Evolutionary conservation across 768 basidiomycete species (phyloP).

Genomic region (Hericium erinaceus): DNA sequence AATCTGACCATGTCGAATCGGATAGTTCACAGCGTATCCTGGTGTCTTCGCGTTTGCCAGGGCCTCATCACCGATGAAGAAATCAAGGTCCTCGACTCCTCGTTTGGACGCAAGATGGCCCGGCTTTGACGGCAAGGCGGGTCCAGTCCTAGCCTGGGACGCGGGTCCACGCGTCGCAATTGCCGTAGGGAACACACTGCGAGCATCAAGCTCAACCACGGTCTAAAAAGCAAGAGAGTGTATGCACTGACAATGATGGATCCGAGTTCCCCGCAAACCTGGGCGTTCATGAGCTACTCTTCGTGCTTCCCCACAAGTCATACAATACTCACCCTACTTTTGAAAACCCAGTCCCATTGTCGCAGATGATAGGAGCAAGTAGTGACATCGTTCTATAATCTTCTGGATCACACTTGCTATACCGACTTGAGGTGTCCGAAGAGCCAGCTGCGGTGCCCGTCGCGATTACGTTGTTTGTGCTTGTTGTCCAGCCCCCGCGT

Average conservation of each 20-base stretch:
- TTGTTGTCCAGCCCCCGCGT: slow-evolving; percentile 1
- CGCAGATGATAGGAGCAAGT: slow-evolving; percentile 91
- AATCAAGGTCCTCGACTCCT: slow-evolving; percentile 97
- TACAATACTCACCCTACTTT: slow-evolving; percentile 76
- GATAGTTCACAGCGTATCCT: slow-evolving; percentile 90
- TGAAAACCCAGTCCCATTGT: slow-evolving; percentile 95
- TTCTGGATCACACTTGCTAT: not conserved
- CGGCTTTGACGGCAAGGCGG: slow-evolving; percentile 75
- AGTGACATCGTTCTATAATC: slow-evolving; percentile 50
- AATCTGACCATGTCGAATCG: slow-evolving; percentile 95
- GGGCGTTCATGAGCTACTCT: slow-evolving; percentile 2
- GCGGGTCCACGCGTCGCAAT: slow-evolving; percentile 84
- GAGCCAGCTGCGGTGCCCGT: not conserved
- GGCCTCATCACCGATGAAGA: slow-evolving; percentile 98
- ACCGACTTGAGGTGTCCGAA: not conserved
- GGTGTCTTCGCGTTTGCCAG: slow-evolving; percentile 92
- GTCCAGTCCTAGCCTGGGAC: slow-evolving; percentile 53
- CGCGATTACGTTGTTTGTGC: slow-evolving; percentile 8
- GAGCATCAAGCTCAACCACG: too few relatives aligned
- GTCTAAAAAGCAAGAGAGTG: slow-evolving; percentile 3
- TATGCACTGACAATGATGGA: slow-evolving; percentile 78
- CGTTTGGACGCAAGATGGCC: slow-evolving; percentile 92
- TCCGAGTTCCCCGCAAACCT: slow-evolving; percentile 99
- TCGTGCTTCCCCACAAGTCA: not conserved
- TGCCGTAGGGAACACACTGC: slow-evolving; percentile 93